A percentile compares a stretch with the other conserved stretches of the same genome.
Evolutionary conservation across 768 basidiomycete genomes (phyloP).

Genomic region (Podaxis sp.): DNA sequence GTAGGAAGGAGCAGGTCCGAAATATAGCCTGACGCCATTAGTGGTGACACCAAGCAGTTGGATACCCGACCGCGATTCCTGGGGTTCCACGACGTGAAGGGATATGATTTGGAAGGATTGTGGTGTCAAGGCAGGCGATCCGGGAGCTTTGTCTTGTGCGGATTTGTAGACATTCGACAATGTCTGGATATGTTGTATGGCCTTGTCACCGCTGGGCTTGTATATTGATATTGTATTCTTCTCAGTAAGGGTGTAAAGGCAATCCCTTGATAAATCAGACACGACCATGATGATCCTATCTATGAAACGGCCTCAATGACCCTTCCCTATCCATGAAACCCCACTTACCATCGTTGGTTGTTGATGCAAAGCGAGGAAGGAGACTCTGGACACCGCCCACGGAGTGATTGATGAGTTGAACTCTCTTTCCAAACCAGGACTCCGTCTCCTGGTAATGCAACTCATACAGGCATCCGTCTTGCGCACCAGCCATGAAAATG

Average conservation of each 20-base stretch:
- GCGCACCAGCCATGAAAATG: constrained; percentile 86
- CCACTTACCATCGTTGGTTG: constrained; percentile 62
- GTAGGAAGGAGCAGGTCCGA: constrained; percentile 56
- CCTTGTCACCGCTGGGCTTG: constrained; percentile 59
- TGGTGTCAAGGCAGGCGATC: constrained; percentile 68
- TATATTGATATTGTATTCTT: constrained; percentile 69
- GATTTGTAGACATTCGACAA: constrained; percentile 72
- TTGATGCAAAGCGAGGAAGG: constrained; percentile 69
- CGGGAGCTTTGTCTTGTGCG: constrained; percentile 80
- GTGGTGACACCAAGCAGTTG: constrained; percentile 81
- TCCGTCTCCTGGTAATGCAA: constrained; percentile 88
- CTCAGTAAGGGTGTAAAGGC: constrained; percentile 75
- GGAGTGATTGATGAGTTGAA: constrained; percentile 86
- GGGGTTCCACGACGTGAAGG: constrained; percentile 65
- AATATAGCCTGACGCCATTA: constrained; percentile 85
- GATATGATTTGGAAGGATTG: constrained; percentile 69
- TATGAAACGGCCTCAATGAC: constrained; percentile 27
- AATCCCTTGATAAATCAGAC: constrained; percentile 66
- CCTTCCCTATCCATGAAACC: neutral
- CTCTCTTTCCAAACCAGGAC: constrained; percentile 89
- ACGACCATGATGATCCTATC: constrained; percentile 73
- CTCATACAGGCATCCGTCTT: constrained; percentile 90
- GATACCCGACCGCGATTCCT: constrained; percentile 67
- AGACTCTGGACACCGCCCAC: constrained; percentile 76
- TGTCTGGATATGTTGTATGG: constrained; percentile 71